Evolutionary conservation across 345 rosid species (phyloP).

Genomic region (Salix koriyanagi): DNA sequence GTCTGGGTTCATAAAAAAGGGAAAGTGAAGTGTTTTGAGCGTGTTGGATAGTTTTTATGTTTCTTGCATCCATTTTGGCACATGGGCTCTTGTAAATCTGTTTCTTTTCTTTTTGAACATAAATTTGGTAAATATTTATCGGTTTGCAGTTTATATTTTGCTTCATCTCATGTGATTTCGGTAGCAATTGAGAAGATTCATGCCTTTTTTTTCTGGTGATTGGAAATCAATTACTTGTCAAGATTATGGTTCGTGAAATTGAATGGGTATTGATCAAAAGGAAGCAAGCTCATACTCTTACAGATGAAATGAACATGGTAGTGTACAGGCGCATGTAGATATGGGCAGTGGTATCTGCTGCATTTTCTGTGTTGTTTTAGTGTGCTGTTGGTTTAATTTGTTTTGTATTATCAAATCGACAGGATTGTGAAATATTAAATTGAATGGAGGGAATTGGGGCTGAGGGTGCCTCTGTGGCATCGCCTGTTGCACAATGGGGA

Average conservation of each 20-base stretch:
- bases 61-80: neutral
- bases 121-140: neutral
- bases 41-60: neutral
- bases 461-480: slow-evolving; percentile 44
- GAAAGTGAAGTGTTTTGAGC: neutral
- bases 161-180: neutral
- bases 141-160: neutral
- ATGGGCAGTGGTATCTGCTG: neutral
- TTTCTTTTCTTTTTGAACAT: neutral
- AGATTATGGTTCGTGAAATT: neutral
- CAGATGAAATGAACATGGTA: neutral
- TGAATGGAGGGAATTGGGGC: slow-evolving; percentile 78
- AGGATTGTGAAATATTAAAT: slow-evolving; percentile 29
- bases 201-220: neutral
- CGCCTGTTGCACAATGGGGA: slow-evolving; percentile 64
- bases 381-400: slow-evolving; percentile 10
- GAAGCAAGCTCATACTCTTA: neutral
- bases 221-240: neutral
- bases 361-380: neutral
- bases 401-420: slow-evolving; percentile 9
- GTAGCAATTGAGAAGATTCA: neutral
- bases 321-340: neutral
- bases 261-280: neutral
- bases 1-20: neutral
- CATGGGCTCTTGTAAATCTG: neutral